Base-by-base conservation (phyloP, 1,284 basidiomycete species). In the Hemileccinum hortonii region DNA sequence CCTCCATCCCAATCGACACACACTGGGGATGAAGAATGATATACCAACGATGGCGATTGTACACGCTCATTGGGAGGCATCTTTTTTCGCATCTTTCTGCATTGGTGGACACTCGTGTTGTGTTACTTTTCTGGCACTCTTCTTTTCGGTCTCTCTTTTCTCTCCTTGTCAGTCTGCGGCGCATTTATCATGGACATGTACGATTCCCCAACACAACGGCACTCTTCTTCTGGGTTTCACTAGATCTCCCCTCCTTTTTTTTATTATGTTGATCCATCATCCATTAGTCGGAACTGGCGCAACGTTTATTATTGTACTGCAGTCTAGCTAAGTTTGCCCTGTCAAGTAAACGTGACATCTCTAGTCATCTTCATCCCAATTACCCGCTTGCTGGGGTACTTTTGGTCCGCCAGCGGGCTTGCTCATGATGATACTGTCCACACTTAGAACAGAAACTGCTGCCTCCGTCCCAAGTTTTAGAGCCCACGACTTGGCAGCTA, bases 361-460 rank as follows among this genome's bases (percentile, higher is more conserved):
- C 69, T 84, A 82, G 61, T 91, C 64, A 40, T 66, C 89, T 19
- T 86, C 86, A 59, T 92, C 90, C 89, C 89, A 92, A 66, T 90
- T 89, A 16, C 87, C 83, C 37, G 86, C 77, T 66, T 92, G 90
- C 65, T 92, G 87, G 50, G 89, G 89, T 53, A 92, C 76, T 67
- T 91, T 92, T 41, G 89, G 89, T 50, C 89, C 89, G 50, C 92
- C 92, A 1, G 92, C 92, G 46, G 91, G 91, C 69, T 93, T 94
- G 72, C 91, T 93, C 85, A 98, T 96, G 74, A 99, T 99, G 72
- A 98, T 98, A 63, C 90, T 92, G 73, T 99, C 97, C 11, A 99
- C 97, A 54, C 88, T 90, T 44, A 99, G 82, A 21, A 99, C 94
- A 0, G 90, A 87, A 49, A 95, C 84, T 3, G 97, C 97, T 6